Percentiles rank a stretch among this genome's conserved stretches.
These are phyloP conservation scores for Pistacia atlantica DNA, from an alignment of 345 rosid genomes.

Conservation along the genomic window DNA sequence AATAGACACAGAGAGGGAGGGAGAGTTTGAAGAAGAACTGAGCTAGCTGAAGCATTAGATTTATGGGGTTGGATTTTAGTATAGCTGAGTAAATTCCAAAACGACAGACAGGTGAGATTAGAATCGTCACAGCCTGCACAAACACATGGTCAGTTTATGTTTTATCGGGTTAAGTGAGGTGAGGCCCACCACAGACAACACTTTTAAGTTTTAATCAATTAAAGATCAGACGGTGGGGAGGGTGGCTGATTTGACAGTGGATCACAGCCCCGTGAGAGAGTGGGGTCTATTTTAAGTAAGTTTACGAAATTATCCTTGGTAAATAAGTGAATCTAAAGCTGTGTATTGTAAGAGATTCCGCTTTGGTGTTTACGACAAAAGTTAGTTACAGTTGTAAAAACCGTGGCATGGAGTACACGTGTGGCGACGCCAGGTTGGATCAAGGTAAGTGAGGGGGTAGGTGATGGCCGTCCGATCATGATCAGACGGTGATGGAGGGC, in stretches of 20 bases:
- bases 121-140: not conserved
- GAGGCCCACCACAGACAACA: constrained; percentile 8
- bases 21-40: constrained; percentile 7
- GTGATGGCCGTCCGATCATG: constrained; percentile 20
- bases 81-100: constrained; percentile 24
- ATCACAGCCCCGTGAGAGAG: constrained; percentile 1
- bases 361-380: constrained; percentile 4
- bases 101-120: constrained; percentile 3
- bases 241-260: constrained; percentile 11
- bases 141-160: constrained; percentile 15
- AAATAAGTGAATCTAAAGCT: not conserved
- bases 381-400: constrained; percentile 4
- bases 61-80: constrained; percentile 34
- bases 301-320: not conserved
- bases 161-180: not conserved
- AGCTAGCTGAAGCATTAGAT: not conserved
- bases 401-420: constrained; percentile 23
- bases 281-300: too few relatives aligned
- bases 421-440: constrained; percentile 27
- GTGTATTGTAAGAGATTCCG: not conserved
- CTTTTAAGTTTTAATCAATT: not conserved
- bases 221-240: constrained; percentile 25
- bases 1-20: not conserved
- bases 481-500: constrained; percentile 1
- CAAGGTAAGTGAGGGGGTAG: constrained; percentile 16